Percentiles rank a stretch among this genome's conserved stretches.
Conservation (phyloP, 1,284 basidiomycete genomes). For the Polyporus tsugae region DNA sequence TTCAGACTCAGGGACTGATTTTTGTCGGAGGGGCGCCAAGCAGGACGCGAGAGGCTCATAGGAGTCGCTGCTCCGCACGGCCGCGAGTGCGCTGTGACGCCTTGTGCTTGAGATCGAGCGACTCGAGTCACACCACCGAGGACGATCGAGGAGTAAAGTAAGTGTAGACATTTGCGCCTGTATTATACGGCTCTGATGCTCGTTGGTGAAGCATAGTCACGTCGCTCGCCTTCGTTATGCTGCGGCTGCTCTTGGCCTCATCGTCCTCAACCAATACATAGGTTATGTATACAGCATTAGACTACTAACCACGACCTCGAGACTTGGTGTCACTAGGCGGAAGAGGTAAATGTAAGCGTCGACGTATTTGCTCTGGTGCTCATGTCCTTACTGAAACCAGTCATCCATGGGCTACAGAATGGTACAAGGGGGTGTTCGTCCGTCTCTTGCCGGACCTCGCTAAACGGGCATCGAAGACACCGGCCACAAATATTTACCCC, state of each 20-base stretch:
- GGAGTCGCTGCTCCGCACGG: too few species aligned
- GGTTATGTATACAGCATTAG: neutral
- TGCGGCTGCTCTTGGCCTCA: neutral
- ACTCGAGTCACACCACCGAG: slow-evolving; percentile 16
- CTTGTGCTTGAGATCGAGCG: neutral
- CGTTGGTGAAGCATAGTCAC: slow-evolving; percentile 4
- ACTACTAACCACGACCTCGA: neutral
- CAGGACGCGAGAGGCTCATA: too few species aligned
- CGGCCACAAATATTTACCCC: too few species aligned
- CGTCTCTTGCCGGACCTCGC: neutral
- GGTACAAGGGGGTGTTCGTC: neutral
- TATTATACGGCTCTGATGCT: too few species aligned
- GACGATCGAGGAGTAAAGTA: slow-evolving; percentile 15
- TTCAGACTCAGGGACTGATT: too few species aligned
- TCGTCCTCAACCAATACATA: slow-evolving; percentile 18
- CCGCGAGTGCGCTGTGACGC: too few species aligned
- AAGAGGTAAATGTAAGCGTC: neutral
- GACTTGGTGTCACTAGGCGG: neutral
- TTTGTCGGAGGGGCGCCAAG: too few species aligned
- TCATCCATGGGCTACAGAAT: neutral
- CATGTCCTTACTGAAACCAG: too few species aligned
- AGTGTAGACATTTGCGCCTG: neutral
- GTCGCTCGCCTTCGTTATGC: slow-evolving; percentile 13
- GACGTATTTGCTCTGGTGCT: neutral
- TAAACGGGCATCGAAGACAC: neutral